These are phyloP conservation scores for Microdochium bolleyi DNA, from an alignment of 2,329 filamentous ascomycete genomes.

Conservation along the genomic window DNA sequence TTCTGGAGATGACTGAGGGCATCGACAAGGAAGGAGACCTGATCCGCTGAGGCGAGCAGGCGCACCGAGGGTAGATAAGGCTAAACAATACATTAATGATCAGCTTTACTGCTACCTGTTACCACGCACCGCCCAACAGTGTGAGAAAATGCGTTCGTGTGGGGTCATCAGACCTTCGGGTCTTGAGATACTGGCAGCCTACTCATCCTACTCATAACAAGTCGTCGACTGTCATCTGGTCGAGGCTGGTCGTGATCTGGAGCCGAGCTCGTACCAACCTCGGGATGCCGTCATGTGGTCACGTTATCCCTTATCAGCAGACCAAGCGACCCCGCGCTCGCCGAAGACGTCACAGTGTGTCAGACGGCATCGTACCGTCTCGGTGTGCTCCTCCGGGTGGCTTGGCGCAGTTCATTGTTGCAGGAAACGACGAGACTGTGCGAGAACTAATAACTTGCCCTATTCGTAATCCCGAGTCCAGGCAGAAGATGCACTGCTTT, in stretches of 20 bases:
- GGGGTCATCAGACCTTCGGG: no score
- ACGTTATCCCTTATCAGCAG: not conserved
- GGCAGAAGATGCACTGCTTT: not conserved
- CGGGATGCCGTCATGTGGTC: not conserved
- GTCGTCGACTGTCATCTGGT: no score
- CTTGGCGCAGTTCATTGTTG: not conserved
- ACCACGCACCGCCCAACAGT: not conserved
- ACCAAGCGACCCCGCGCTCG: not conserved
- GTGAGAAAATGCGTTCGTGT: no score
- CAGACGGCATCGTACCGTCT: not conserved
- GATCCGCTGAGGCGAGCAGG: constrained; percentile 51
- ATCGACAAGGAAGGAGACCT: constrained; percentile 67
- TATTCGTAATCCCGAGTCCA: not conserved
- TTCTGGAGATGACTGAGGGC: constrained; percentile 74
- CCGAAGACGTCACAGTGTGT: not conserved
- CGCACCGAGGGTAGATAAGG: not conserved
- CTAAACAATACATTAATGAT: not conserved
- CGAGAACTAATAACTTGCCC: not conserved
- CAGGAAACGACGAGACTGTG: not conserved
- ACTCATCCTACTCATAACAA: no score
- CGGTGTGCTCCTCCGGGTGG: not conserved
- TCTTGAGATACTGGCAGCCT: no score
- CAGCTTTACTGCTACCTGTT: not conserved
- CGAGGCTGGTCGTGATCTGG: no score
- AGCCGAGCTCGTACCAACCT: no score